Evolutionary conservation across 2,329 filamentous ascomycete genomes (phyloP), one percentile per base, ranked within the genome.

Genomic region (Emmonsia crescens): DNA sequence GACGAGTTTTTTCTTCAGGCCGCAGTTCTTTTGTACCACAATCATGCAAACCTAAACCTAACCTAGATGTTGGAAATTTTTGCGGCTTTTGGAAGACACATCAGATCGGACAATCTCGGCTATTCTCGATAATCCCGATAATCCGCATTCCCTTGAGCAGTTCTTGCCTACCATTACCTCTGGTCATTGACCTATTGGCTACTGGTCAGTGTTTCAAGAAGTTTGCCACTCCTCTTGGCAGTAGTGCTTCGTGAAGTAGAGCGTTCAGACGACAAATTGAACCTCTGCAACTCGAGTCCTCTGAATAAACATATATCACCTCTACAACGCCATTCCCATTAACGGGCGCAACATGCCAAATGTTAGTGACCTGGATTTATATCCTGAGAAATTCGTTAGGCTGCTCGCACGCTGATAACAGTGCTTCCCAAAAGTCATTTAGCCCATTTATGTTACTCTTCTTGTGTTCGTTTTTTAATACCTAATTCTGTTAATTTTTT

Each of bases 41-140:
- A 56, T 57, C 36, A 27, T 44, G 55, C 38, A 57, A 57, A 57
- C 44, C 55, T 57, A 42, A 57, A 24, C 55, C 55, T 31, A 57
- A 44, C 21, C 55, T 16, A 16, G 21, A 21, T 27, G 5, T 24
- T 44, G 24, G n/a, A 42, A 33, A 42, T 1, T 40, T 44, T 44
- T 42, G 36, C 55, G 55, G 55, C 38, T 29, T 57, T 57, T 57
- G 55, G 55, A 27, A 29, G 38, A 42, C 21, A 12, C n/a, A 42
- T 57, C 52, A 21, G 33, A 42, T 24, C 24, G 55, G 51, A 3
- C 12, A 14, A 36, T 27, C 36, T 27, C 55, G 36, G 38, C 38
- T 57, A 40, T 56, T n/a, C 16, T 54, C n/a, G 29, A 54, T 40
- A 56, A 24, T 51, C 21, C 27, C 48, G 48, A 51, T 31, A 51